Evolutionary conservation across 352 stramenopile species (phyloP), one percentile per base, ranked within the genome.

Genomic region (Phytopythium sindhum): DNA sequence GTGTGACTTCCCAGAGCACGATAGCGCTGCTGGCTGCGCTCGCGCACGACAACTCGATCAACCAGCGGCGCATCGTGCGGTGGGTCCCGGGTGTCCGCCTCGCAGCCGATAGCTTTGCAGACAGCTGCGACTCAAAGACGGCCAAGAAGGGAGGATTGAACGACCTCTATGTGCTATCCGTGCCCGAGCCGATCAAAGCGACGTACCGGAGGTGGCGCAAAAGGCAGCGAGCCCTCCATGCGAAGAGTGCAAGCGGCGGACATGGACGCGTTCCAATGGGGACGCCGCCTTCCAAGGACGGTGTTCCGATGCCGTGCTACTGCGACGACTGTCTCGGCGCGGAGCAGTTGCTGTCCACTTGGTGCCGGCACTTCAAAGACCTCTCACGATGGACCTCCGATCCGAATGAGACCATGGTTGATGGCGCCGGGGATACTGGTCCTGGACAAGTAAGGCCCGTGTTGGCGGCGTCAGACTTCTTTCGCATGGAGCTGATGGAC

Each of bases 301-400:
- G 77, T 0, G 66, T 86, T 8, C 75, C 81, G 8, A 74, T 68
- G 41, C 61, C 78, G 10, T 88, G 78, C 39, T 74, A 78, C 35
- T 86, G 81, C 45, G 70, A 90, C n/a, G 60, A 70, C 35, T 90
- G 81, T 47, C 64, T 87, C 14, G 77, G 81, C 9, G 50, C 63
- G 0, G 64, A 76, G 19, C 77, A 90, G 52, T 68, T 86, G 39
- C 55, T 86, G 0, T 59, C 77, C 10, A 84, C 78, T 11, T 90
- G 78, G 81, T 67, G 73, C 23, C 65, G 81, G 19, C 81, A 88
- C 68, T 87, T 82, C 24, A 64, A 72, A 12, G 78, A 88, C 61
- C 70, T 90, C 19, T 69, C 61, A 21, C 73, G 72, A 23, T 87
- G 78, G 81, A 64, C 42, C 31, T 9, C 35, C 14, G 42, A 60